phyloP scores from a whole-genome alignment of 495 filamentous ascomycete genomes.

The Daldinia bambusicola region DNA sequence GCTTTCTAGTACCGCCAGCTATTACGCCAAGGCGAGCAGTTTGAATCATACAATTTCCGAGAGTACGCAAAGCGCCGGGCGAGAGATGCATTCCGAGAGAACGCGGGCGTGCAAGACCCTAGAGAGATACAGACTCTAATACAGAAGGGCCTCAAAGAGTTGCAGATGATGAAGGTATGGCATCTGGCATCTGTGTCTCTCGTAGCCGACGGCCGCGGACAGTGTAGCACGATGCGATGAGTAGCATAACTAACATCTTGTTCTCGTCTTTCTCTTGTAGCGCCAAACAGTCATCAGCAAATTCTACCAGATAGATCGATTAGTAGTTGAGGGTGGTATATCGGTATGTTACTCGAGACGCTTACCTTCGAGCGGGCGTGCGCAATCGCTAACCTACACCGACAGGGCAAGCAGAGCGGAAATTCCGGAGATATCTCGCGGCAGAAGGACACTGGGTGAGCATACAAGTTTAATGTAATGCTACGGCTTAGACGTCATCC shows the following conservation, averaged over 20 bases:
- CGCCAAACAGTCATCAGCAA: conserved; percentile 94
- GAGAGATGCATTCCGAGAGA: conserved; percentile 85
- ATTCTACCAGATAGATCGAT: conserved; percentile 89
- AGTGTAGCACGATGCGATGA: not conserved
- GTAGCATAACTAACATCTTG: conserved; percentile 10
- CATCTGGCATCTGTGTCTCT: not conserved
- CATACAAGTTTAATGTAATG: not conserved
- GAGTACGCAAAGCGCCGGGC: conserved; percentile 94
- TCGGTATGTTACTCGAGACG: conserved; percentile 51
- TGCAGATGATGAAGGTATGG: conserved; percentile 91
- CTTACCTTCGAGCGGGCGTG: not conserved
- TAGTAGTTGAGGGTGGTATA: conserved; percentile 91
- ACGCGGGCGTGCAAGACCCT: conserved; percentile 72
- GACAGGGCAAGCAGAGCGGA: conserved; percentile 78
- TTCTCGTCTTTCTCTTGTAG: conserved; percentile 57
- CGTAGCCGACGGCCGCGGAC: not conserved
- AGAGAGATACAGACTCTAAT: conserved; percentile 86
- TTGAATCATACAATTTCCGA: conserved; percentile 95
- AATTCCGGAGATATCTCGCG: conserved; percentile 75
- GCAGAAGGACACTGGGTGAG: conserved; percentile 86
- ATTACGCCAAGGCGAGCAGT: conserved; percentile 85
- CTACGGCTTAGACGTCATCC: not conserved
- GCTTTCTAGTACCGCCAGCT: conserved; percentile 83
- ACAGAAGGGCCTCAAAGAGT: conserved; percentile 85
- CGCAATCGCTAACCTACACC: conserved; percentile 18